Conservation (phyloP, 176 grass and related monocot genomes). For the Guadua angustifolia region DNA sequence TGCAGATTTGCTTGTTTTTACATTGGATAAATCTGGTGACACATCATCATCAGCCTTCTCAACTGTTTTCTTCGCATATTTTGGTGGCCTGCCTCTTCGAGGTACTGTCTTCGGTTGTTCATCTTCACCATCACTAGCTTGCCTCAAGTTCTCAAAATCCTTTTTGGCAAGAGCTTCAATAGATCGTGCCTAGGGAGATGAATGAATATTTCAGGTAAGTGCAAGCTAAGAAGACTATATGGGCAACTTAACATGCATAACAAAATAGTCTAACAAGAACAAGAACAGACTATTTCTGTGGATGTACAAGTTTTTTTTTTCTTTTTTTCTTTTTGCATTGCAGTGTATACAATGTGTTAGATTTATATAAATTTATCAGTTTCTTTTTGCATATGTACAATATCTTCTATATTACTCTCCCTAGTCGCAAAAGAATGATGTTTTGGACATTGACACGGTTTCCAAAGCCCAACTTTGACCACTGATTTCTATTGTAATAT, state of each 20-base stretch:
- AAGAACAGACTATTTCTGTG: slow-evolving; percentile 6
- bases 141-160: slow-evolving; percentile 86
- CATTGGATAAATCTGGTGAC: slow-evolving; percentile 59
- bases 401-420: neutral
- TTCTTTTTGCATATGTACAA: slow-evolving; percentile 2
- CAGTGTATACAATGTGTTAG: slow-evolving; percentile 10
- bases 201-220: slow-evolving; percentile 27
- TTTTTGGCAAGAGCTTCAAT: slow-evolving; percentile 86
- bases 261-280: slow-evolving; percentile 12
- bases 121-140: slow-evolving; percentile 63
- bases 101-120: slow-evolving; percentile 58
- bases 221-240: slow-evolving; percentile 13
- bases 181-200: slow-evolving; percentile 61
- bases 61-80: slow-evolving; percentile 50
- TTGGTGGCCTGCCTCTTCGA: slow-evolving; percentile 75
- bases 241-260: slow-evolving; percentile 10
- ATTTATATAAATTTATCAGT: slow-evolving; percentile 5
- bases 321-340: slow-evolving; percentile 1
- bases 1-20: slow-evolving; percentile 46
- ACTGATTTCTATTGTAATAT: too few relatives aligned
- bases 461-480: too few relatives aligned
- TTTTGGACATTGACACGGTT: too few relatives aligned
- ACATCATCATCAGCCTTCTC: slow-evolving; percentile 22
- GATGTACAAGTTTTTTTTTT: neutral
- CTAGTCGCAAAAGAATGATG: too few relatives aligned